Evolutionary conservation across 1,284 basidiomycete species (phyloP).

Genomic region (Ganoderma boninense): DNA sequence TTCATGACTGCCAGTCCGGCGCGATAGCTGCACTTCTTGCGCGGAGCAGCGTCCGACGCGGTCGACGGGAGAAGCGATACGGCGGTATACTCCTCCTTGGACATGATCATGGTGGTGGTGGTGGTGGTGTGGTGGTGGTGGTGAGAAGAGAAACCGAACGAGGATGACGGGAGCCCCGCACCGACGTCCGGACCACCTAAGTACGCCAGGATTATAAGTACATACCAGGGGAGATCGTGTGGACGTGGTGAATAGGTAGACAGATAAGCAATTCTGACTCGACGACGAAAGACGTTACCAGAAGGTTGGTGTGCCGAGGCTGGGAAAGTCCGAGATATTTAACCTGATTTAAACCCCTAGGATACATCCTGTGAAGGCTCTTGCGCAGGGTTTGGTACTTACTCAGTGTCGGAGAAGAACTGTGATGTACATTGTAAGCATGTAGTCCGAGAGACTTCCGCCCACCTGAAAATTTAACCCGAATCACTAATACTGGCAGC

Average conservation of each 20-base stretch:
- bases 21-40: constrained; percentile 15
- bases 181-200: neutral
- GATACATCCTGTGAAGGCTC: too few species aligned
- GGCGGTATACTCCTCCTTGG: constrained; percentile 24
- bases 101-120: constrained; percentile 31
- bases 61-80: constrained; percentile 20
- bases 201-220: constrained; percentile 3
- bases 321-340: neutral
- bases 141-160: constrained; percentile 11
- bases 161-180: constrained; percentile 5
- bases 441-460: too few species aligned
- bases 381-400: too few species aligned
- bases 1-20: constrained; percentile 19
- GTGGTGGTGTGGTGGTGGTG: neutral
- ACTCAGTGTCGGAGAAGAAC: too few species aligned
- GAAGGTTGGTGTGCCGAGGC: constrained; percentile 12
- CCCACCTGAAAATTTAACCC: too few species aligned
- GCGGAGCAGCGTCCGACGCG: constrained; percentile 14
- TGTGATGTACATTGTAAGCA: too few species aligned
- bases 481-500: too few species aligned
- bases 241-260: neutral
- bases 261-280: neutral
- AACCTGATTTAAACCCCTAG: too few species aligned
- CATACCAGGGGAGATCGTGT: constrained; percentile 13
- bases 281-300: constrained; percentile 11